A percentile compares a stretch with the other conserved stretches of the same genome.
Conservation (phyloP, 2,329 filamentous ascomycete species). For the Xylaria sp. region DNA sequence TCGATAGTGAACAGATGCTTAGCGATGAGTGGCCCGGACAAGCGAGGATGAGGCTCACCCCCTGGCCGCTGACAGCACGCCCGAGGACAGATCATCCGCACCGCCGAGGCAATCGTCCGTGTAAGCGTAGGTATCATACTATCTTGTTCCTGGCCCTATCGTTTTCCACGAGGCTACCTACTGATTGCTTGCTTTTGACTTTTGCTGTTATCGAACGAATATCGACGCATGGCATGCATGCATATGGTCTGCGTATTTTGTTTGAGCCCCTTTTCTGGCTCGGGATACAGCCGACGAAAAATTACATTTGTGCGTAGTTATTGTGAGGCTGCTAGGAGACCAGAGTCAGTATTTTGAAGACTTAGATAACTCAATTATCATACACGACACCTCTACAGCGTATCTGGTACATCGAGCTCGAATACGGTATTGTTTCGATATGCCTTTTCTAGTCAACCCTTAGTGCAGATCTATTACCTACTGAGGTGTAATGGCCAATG, state of each 20-base stretch:
- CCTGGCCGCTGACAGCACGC: constrained; percentile 10
- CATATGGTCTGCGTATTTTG: not conserved
- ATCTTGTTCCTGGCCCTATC: constrained; percentile 5
- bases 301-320: not conserved
- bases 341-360: not conserved
- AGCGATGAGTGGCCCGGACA: constrained; percentile 14
- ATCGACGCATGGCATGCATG: not conserved
- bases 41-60: constrained; percentile 2
- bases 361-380: not conserved
- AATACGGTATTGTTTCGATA: not conserved
- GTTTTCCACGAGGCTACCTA: constrained; percentile 7
- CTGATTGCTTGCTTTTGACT: no score
- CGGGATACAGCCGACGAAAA: not conserved
- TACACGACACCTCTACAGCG: not conserved
- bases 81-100: constrained; percentile 10
- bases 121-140: not conserved
- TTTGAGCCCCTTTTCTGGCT: not conserved
- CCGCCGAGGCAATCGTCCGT: constrained; percentile 4
- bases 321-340: not conserved
- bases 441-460: constrained; percentile 1
- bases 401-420: not conserved
- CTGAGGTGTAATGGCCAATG: not conserved
- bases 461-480: not conserved
- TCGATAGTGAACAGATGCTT: constrained; percentile 13
- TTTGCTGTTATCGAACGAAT: not conserved